Evolutionary conservation across 2,329 filamentous ascomycete species (phyloP), one percentile per base, ranked within the genome.

Genomic region (Ceratocystis lukuohia): DNA sequence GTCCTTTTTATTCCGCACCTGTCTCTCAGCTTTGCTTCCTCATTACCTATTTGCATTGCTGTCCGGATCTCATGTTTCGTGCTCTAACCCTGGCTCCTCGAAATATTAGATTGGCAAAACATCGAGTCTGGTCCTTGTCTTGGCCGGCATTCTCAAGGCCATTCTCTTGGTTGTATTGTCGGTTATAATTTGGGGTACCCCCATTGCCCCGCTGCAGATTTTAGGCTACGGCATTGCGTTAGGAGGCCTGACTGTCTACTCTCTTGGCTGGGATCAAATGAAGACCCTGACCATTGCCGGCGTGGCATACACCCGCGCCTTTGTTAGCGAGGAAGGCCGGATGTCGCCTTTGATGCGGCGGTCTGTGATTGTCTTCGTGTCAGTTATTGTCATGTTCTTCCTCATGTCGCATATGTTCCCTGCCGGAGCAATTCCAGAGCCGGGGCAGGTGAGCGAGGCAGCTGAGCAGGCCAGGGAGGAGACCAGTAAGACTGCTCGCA

Each of bases 111-210:
- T 95, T 72, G 89, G 90, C 74, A 91, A 89, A 77, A 95, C 90
- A 6, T 95, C 90, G 1, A 88, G 88, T 66, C 83, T 95, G 64
- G 89, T 92, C 71, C 88, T 95, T 77, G 91, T 89, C 44, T 84
- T 95, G 28, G 91, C 87, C 68, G 89, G 91, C 74, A 90, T 95
- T 70, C 83, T 94, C 72, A 95, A 95, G 77, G 89, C 91, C 75
- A 92, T 95, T 69, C 84, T 95, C 67, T 85, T 95, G 66, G 89
- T 95, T 70, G 79, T 82, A 68, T 82, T 85, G 67, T 91, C 88
- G 65, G 88, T 94, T 76, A 75, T 89, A 72, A 86, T 93, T 74
- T 94, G 89, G 86, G 79, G 82, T 70, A 90, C 89, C 66, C 81
- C 84, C 41, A 87, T 94, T 72, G 81, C 85, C 22, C 73, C 77